A percentile compares a stretch with the other conserved stretches of the same genome.
phyloP scores from a whole-genome alignment of 2,329 filamentous ascomycete species.

The Fusarium equiseti region DNA sequence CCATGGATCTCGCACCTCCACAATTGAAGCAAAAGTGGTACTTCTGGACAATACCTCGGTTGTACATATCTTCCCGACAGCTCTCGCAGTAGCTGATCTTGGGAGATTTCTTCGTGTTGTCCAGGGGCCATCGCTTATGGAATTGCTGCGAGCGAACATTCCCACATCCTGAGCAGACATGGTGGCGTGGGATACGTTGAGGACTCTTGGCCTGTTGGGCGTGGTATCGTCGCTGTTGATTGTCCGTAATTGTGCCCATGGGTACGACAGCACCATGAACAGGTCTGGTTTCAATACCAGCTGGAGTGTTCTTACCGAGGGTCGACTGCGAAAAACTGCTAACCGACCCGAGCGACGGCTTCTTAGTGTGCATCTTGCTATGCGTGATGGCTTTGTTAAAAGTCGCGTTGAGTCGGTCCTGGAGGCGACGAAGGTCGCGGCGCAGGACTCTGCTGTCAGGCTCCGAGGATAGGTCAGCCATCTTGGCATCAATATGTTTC shows the following conservation, averaged over 20 bases:
- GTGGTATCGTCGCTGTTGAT: background rate
- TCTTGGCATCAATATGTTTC: conserved; percentile 44
- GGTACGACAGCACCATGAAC: background rate
- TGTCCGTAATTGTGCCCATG: background rate
- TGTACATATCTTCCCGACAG: conserved; percentile 49
- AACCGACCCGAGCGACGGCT: background rate
- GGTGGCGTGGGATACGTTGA: conserved; percentile 41
- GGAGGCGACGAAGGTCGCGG: conserved; percentile 44
- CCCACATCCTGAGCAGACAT: conserved; percentile 55
- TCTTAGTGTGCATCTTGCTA: conserved; percentile 8
- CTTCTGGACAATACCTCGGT: conserved; percentile 37
- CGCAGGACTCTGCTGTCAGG: conserved; percentile 44
- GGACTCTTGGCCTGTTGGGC: conserved; percentile 38
- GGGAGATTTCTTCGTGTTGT: conserved; percentile 29
- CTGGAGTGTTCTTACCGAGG: background rate
- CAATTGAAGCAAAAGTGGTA: conserved; percentile 60
- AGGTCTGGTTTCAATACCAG: background rate
- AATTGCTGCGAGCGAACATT: conserved; percentile 52
- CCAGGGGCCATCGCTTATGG: conserved; percentile 52
- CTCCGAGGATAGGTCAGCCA: conserved; percentile 41
- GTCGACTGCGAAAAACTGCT: conserved; percentile 11
- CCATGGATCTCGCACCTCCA: conserved; percentile 55
- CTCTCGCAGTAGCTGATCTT: conserved; percentile 53
- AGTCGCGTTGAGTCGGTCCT: conserved; percentile 48
- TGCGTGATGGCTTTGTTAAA: conserved; percentile 46